Evolutionary conservation across 768 basidiomycete species (phyloP).

Genomic region (Mycena kentingensis): DNA sequence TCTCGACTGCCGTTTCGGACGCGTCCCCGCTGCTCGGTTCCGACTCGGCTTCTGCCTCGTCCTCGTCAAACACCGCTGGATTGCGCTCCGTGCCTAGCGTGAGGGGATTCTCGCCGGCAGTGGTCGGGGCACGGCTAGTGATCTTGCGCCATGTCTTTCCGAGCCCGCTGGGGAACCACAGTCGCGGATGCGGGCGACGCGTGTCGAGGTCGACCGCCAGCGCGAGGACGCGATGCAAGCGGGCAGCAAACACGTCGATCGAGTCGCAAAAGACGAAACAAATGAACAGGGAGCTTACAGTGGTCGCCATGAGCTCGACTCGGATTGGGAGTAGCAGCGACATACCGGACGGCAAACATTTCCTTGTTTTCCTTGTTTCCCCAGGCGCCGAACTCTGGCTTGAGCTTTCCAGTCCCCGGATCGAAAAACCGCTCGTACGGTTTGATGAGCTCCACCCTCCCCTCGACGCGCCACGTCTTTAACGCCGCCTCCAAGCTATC

Average conservation of each 20-base stretch:
- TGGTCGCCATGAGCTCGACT: background rate
- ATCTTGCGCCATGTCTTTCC: slow-evolving; percentile 40
- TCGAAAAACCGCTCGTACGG: slow-evolving; percentile 48
- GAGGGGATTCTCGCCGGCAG: slow-evolving; percentile 36
- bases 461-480: slow-evolving; percentile 36
- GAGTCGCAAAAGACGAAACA: slow-evolving; percentile 49
- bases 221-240: slow-evolving; percentile 35
- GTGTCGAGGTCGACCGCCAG: slow-evolving; percentile 36
- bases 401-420: slow-evolving; percentile 33
- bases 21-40: slow-evolving; percentile 22
- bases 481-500: slow-evolving; percentile 30
- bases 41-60: slow-evolving; percentile 18
- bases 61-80: slow-evolving; percentile 33
- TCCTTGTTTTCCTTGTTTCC: slow-evolving; percentile 25
- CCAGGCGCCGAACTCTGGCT: slow-evolving; percentile 18
- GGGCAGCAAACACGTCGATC: slow-evolving; percentile 42
- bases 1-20: slow-evolving; percentile 20
- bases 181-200: slow-evolving; percentile 35
- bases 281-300: slow-evolving; percentile 42
- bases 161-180: slow-evolving; percentile 49
- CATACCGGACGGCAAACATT: slow-evolving; percentile 44
- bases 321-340: background rate
- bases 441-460: slow-evolving; percentile 38
- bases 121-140: slow-evolving; percentile 31
- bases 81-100: slow-evolving; percentile 41